Conservation (phyloP, 208 protist species). For the Tritrichomonas musculus region DNA sequence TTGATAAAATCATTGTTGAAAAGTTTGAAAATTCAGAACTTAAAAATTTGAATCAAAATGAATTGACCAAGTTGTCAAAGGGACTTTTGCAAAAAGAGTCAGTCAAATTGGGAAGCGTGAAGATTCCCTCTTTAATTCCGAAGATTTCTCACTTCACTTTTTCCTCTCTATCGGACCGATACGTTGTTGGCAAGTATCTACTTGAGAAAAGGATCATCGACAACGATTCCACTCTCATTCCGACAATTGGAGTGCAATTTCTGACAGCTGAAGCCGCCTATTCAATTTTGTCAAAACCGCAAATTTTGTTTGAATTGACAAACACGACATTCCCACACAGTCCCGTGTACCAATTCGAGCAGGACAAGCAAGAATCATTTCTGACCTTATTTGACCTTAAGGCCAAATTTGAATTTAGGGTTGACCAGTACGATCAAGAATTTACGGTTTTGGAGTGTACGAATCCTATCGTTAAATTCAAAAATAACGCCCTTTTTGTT, state of each 20-base stretch:
- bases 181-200: not conserved
- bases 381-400: not conserved
- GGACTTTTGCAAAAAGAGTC: not conserved
- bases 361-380: not conserved
- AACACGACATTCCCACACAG: not conserved
- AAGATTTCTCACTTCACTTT: not conserved
- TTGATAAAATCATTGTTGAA: not conserved
- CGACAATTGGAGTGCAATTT: not conserved
- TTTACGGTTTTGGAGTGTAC: not conserved
- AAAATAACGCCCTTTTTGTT: not conserved
- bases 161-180: not conserved
- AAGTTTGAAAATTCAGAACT: not conserved
- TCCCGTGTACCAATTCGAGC: not conserved
- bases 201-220: not conserved
- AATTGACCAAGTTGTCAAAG: not conserved
- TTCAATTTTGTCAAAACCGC: not conserved
- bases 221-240: not conserved
- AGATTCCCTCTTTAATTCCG: constrained; percentile 1
- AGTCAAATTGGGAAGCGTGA: not conserved
- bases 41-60: not conserved
- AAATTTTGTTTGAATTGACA: not conserved
- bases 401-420: not conserved
- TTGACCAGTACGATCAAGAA: not conserved
- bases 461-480: not conserved
- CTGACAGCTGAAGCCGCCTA: not conserved